Evolutionary conservation across 108 stramenopile species (phyloP), one percentile per base, ranked within the genome.

Genomic region (Skeletonema grethae): DNA sequence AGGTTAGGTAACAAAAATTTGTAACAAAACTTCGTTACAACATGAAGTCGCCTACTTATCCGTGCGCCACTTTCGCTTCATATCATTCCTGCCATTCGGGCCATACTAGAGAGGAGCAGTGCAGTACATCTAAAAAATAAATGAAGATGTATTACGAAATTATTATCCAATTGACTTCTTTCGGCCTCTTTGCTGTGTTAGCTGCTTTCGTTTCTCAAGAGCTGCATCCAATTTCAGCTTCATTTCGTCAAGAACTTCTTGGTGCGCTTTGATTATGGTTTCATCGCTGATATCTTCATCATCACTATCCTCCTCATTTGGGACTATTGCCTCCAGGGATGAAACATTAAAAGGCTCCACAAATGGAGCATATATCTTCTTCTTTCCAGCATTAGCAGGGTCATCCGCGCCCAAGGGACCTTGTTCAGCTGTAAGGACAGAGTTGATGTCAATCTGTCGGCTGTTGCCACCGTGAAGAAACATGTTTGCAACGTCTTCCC

Each of bases 291-390:
- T 61, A 67, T 95, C 87, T 72, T 95, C 84, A 13, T 59, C 22
- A 18, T 86, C 88, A 22, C 34, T 46, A 12, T 63, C 84, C 15
- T 36, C 57, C 34, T 70, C 71, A 31, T 62, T 48, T 4, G 58
- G 22, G 4, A 20, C 18, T 8, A 22, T 60, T 36, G 61, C 50
- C 36, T 66, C 35, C 4, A 82, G n/a, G 9, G 45, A 63, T 22
- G 65, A 63, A 41, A 55, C 12, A 57, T 84, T 71, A 67, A 89
- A 73, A 24, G 61, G 20, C 25, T 82, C 76, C 28, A 87, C 85
- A 46, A 88, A 88, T 22, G 93, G 93, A 46, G 93, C 90, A 70
- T 88, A 81, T 32, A 95, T 95, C 32, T 79, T 77, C 78, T 77
- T 82, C 34, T 81, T 73, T 30, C 79, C 63, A 41, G 60, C 25